phyloP scores from a whole-genome alignment of 169 alveolate genomes.

The Cryptosporidium viatorum region DNA sequence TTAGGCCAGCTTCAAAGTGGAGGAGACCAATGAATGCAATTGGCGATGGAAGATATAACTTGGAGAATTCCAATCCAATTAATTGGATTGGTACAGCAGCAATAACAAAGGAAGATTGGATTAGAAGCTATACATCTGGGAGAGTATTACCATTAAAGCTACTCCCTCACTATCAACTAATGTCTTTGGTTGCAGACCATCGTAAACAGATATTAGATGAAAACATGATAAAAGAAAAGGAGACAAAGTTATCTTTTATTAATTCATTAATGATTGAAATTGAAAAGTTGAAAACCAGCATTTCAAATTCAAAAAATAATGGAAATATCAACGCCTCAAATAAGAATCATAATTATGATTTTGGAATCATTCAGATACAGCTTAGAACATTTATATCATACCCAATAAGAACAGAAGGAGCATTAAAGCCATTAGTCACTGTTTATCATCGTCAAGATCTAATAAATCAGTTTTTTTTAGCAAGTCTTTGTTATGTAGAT shows the following conservation, averaged over 20 bases:
- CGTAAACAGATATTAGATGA: conserved; percentile 27
- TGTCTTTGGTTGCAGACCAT: neutral
- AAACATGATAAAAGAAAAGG: neutral
- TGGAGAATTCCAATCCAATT: conserved; percentile 16
- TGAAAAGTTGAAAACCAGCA: neutral
- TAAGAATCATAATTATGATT: neutral
- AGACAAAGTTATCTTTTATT: neutral
- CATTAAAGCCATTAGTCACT: conserved; percentile 38
- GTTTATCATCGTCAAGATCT: conserved; percentile 35
- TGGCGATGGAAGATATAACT: conserved; percentile 59
- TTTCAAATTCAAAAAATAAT: neutral
- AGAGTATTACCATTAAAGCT: conserved; percentile 20
- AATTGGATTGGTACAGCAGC: conserved; percentile 65
- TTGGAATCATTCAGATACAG: conserved; percentile 56
- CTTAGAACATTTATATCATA: conserved; percentile 59
- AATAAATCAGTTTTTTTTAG: conserved; percentile 27
- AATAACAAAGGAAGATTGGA: conserved; percentile 51
- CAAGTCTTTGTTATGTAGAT: conserved; percentile 49
- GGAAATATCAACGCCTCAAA: neutral
- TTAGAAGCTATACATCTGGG: conserved; percentile 27
- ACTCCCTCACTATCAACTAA: conserved; percentile 42
- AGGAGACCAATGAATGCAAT: conserved; percentile 68
- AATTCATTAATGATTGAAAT: conserved; percentile 17
- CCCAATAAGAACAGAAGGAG: conserved; percentile 39
- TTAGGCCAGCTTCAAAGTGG: conserved; percentile 69